phyloP scores from a whole-genome alignment of 768 basidiomycete genomes.

The Serendipita sp. region DNA sequence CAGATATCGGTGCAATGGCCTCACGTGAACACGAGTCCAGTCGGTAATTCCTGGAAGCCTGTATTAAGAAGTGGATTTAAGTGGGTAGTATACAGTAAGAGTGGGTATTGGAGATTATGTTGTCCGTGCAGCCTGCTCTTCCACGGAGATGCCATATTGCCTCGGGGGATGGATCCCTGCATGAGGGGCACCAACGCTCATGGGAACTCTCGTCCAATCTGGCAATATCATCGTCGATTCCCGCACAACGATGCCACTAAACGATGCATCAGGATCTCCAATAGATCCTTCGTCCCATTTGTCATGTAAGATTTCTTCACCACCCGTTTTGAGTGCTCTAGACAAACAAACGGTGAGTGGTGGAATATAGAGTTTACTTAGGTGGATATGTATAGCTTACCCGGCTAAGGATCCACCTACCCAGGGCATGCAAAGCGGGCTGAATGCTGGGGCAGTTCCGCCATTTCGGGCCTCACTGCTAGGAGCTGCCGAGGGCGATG shows the following conservation, averaged over 20 bases:
- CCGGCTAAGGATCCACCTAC: constrained; percentile 88
- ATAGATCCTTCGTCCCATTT: constrained; percentile 63
- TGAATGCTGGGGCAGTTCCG: constrained; percentile 78
- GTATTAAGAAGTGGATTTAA: no score
- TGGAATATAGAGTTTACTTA: not conserved
- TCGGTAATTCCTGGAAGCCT: no score
- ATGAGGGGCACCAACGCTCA: constrained; percentile 45
- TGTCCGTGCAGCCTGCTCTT: not conserved
- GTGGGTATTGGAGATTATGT: not conserved
- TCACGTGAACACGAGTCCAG: no score
- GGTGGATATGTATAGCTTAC: constrained; percentile 25
- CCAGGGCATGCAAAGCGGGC: constrained; percentile 71
- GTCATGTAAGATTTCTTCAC: constrained; percentile 65
- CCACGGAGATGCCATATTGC: not conserved
- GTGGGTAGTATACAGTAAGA: not conserved
- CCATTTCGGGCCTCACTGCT: constrained; percentile 43
- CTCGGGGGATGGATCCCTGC: not conserved
- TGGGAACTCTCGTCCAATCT: constrained; percentile 62
- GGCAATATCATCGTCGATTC: constrained; percentile 43
- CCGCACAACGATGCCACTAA: constrained; percentile 9
- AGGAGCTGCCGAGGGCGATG: constrained; percentile 36
- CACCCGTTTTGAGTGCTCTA: constrained; percentile 76
- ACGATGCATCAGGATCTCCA: constrained; percentile 12
- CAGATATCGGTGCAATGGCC: not conserved
- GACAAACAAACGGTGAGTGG: not conserved